Conservation (phyloP, 106 monocot genomes). For the Dendrobium chrysotoxum region DNA sequence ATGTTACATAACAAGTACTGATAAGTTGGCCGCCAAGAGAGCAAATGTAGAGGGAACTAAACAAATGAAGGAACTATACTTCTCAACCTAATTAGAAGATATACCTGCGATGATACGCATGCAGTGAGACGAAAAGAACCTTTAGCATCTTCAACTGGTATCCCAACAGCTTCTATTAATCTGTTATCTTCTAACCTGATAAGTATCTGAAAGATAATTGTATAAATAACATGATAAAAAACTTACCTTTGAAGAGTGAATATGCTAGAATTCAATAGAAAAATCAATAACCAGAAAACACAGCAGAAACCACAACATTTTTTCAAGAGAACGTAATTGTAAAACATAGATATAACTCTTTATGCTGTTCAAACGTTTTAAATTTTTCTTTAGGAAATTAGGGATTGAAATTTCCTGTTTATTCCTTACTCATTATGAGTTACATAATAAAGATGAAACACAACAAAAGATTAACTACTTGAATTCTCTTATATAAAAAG, state of each 20-base stretch:
- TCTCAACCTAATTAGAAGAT: neutral
- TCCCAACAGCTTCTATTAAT: slow-evolving; percentile 92
- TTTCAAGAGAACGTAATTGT: too few relatives aligned
- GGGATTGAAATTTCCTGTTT: too few relatives aligned
- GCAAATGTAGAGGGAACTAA: neutral
- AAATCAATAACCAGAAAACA: too few relatives aligned
- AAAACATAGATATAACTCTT: too few relatives aligned
- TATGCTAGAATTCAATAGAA: neutral
- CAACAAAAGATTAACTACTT: too few relatives aligned
- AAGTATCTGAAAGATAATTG: slow-evolving; percentile 54
- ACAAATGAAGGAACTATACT: neutral
- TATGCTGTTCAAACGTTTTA: too few relatives aligned
- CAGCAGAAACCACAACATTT: too few relatives aligned
- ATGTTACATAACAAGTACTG: neutral
- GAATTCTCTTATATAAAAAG: too few relatives aligned
- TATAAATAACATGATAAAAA: neutral
- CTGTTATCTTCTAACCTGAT: slow-evolving; percentile 84
- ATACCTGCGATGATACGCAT: slow-evolving; percentile 94
- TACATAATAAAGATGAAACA: too few relatives aligned
- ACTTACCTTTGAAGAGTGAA: neutral
- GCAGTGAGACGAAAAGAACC: slow-evolving; percentile 76
- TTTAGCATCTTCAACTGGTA: slow-evolving; percentile 75
- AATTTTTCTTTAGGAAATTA: too few relatives aligned
- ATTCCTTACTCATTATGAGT: too few relatives aligned
- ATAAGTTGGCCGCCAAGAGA: neutral